A percentile compares a stretch with the other conserved stretches of the same genome.
Evolutionary conservation across 2,329 filamentous ascomycete species (phyloP).

Genomic region (Tolypocladium endophyticum): DNA sequence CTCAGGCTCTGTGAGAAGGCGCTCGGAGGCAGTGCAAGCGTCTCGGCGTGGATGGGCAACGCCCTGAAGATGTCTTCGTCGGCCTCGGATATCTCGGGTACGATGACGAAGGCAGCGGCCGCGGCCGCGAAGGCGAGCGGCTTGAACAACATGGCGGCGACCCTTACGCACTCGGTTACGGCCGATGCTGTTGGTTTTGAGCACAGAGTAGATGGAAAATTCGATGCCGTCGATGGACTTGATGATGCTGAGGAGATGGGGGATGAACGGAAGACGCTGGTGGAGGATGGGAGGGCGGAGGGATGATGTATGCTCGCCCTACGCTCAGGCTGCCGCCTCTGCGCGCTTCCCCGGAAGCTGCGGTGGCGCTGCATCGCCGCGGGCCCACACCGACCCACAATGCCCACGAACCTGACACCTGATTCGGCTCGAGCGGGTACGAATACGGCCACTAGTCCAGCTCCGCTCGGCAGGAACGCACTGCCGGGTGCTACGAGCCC

Average conservation of each 20-base stretch:
- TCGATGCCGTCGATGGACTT: not conserved
- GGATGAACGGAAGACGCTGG: not conserved
- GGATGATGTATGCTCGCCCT: not conserved
- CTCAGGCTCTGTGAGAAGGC: slow-evolving; percentile 29
- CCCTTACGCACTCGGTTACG: not conserved
- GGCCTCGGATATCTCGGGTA: slow-evolving; percentile 34
- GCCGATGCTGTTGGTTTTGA: not conserved
- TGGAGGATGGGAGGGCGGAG: not conserved
- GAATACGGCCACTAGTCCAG: not conserved
- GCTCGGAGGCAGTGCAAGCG: slow-evolving; percentile 24
- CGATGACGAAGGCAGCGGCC: slow-evolving; percentile 39
- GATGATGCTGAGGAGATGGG: not conserved
- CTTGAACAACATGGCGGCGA: slow-evolving; percentile 20
- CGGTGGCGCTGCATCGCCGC: not conserved
- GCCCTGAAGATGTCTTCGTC: slow-evolving; percentile 31
- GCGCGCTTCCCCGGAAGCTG: not conserved
- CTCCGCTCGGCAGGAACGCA: not conserved
- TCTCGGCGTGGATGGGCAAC: slow-evolving; percentile 22
- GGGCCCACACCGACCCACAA: not conserved
- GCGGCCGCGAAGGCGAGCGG: slow-evolving; percentile 21
- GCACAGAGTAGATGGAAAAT: not conserved
- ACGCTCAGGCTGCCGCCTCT: not conserved
- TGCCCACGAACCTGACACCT: not conserved
- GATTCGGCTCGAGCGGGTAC: not conserved
- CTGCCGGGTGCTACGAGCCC: no score